Evolutionary conservation across 768 basidiomycete genomes (phyloP), one percentile per base, ranked within the genome.

Genomic region (Goffeauzyma gilvescens): DNA sequence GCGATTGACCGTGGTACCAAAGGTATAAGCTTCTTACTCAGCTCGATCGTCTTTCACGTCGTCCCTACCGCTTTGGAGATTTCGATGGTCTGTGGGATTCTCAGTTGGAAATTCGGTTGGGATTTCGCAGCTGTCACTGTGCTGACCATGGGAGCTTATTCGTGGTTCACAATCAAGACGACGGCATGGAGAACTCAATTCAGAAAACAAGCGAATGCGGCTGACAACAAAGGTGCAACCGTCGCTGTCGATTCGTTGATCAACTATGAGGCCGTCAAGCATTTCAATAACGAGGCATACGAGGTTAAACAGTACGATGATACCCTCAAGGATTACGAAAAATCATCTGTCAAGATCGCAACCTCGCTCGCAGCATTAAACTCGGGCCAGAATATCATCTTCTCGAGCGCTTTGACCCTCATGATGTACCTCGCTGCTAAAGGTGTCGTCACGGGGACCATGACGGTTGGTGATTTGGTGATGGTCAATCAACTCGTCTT

Each of bases 401-500:
- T 95, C 65, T 90, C 87, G 3, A 75, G 73, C 17, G 90, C 93
- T 0, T 64, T 96, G 62, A 98, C 90, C 0, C 69, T 76, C 44
- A 85, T 90, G 58, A 96, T 98, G 93, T 79, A 90, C 55, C 68
- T 98, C 40, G 90, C 89, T 5, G 87, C 90, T 0, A 84, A 93
- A 60, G 93, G 90, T 0, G 79, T 98, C 3, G 66, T 89, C 22
- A 80, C 49, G 89, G 89, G 87, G 6, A 85, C 83, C 0, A 96
- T 98, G 90, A 93, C 89, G 4, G 74, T 98, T 18, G 93, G 93
- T 6, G 93, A 98, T 56, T 74, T 98, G 12, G 93, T 98, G 52
- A 96, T 98, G 90, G 81, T 93, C 53, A 98, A 98, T 63, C 90
- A 95, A 58, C 72, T 98, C 20, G 86, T 96, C 25, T 98, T 98